These are phyloP conservation scores for Candida gorgasii DNA, from an alignment of 805 yeast genomes.

Conservation along the genomic window DNA sequence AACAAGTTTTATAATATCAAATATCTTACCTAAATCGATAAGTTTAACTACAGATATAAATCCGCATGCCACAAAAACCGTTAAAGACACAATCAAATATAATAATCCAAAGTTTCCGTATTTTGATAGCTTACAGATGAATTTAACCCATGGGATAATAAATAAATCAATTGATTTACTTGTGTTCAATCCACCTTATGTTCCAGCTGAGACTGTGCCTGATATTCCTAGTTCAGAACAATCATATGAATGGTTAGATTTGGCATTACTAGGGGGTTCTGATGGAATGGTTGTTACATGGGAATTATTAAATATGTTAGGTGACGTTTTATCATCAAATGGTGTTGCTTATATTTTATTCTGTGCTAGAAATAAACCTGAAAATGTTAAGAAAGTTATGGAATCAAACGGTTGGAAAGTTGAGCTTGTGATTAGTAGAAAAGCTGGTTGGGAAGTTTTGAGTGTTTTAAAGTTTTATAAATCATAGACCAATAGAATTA, in stretches of 20 bases:
- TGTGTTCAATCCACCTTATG: conserved; percentile 95
- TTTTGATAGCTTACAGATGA: conserved; percentile 48
- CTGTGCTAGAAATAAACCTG: conserved; percentile 89
- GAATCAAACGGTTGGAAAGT: conserved; percentile 52
- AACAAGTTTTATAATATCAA: conserved; percentile 67
- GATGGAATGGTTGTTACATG: conserved; percentile 89
- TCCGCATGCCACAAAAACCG: conserved; percentile 67
- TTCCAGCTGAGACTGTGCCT: conserved; percentile 83
- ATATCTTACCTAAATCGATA: conserved; percentile 52
- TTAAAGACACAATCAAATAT: conserved; percentile 20
- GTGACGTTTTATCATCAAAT: conserved; percentile 45
- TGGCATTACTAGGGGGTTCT: conserved; percentile 86
- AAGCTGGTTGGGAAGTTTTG: conserved; percentile 95
- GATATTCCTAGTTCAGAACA: conserved; percentile 45
- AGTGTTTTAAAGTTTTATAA: conserved; percentile 62
- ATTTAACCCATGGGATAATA: conserved; percentile 53
- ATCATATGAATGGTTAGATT: conserved; percentile 74
- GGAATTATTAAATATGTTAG: conserved; percentile 55
- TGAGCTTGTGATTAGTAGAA: conserved; percentile 57
- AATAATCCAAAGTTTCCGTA: conserved; percentile 17
- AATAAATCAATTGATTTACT: conserved; percentile 60
- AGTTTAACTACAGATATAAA: conserved; percentile 78
- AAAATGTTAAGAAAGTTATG: conserved; percentile 53
- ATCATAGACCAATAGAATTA: neutral
- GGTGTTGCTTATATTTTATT: conserved; percentile 90